Conservation (phyloP, 495 filamentous ascomycete genomes). For the Neurospora sp. region DNA sequence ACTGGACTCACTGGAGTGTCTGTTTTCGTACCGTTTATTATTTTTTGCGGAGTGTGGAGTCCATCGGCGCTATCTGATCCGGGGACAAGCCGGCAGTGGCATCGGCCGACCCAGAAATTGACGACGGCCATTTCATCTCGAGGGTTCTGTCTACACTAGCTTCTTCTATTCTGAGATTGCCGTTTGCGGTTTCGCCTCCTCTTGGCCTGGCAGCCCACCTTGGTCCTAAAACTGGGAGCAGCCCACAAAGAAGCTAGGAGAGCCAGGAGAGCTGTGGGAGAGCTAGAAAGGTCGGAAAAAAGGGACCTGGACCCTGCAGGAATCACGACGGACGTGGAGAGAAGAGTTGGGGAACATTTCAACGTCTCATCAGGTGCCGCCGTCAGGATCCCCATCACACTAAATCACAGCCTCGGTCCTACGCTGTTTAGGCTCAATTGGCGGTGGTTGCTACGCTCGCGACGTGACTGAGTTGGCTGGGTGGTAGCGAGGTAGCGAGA, state of each 20-base stretch:
- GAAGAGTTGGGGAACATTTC: not conserved
- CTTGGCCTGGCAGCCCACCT: not conserved
- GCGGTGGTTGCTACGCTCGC: not conserved
- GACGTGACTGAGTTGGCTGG: not conserved
- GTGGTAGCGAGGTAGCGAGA: conserved; percentile 13
- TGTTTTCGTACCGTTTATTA: not conserved
- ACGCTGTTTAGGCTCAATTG: conserved; percentile 1
- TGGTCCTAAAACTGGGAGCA: not conserved
- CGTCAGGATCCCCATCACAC: not conserved
- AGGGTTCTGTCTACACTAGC: not conserved
- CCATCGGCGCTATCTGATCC: not conserved
- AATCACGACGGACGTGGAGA: not conserved
- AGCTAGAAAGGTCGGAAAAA: not conserved
- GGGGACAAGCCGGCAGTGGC: not conserved
- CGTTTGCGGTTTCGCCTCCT: not conserved
- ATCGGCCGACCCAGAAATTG: not conserved
- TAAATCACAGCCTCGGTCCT: not conserved
- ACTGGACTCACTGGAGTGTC: not conserved
- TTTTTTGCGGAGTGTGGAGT: not conserved
- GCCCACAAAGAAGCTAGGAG: not conserved
- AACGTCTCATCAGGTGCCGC: not conserved
- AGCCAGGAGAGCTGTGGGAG: not conserved
- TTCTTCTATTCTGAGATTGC: not conserved
- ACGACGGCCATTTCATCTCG: not conserved
- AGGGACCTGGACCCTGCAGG: not conserved